Evolutionary conservation across 2,329 filamentous ascomycete species (phyloP), one percentile per base, ranked within the genome.

Genomic region (Orbilia oligospora): DNA sequence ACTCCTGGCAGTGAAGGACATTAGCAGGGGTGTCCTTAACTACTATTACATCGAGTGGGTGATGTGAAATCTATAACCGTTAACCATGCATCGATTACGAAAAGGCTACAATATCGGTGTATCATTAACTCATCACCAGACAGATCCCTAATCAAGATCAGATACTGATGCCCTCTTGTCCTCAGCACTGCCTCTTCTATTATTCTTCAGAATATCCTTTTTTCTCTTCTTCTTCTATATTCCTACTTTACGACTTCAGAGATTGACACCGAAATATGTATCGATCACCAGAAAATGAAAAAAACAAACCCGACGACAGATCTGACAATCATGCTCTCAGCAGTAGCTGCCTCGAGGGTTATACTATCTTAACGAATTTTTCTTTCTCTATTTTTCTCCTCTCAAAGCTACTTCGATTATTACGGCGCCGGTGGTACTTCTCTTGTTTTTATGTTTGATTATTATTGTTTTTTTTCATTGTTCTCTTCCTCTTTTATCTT

Each of bases 281-380:
- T 48, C 61, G 27, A 61, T 48, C 51, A 38, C 51, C 64, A 53
- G 16, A 51, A 51, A 51, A 51, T 24, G 48, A 67, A 70, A 68
- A n/a, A 76, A 68, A 76, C 63, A 58, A 38, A 38, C 53, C 30
- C 56, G 58, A 71, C 73, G 73, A 77, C 72, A 76, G 72, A 76
- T 33, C 38, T 44, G 49, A 65, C 56, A 69, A 24, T 30, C 5
- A 76, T 58, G 16, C 51, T 61, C 20, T 9, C 14, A 22, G 36
- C 36, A 41, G 14, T n/a, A 14, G 18, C 36, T 38, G 30, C 33
- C n/a, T 20, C 8, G 56, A 61, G 20, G 56, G 36, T 41, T 51
- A 51, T 51, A 22, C 12, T 44, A 61, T 44, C 16, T 41, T 61
- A n/a, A 61, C 56, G 36, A 61, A 36, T 10, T 41, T 12, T n/a